Evolutionary conservation across 129 eudicot genomes (phyloP).

Genomic region (Pseudognaphalium luteoalbum): DNA sequence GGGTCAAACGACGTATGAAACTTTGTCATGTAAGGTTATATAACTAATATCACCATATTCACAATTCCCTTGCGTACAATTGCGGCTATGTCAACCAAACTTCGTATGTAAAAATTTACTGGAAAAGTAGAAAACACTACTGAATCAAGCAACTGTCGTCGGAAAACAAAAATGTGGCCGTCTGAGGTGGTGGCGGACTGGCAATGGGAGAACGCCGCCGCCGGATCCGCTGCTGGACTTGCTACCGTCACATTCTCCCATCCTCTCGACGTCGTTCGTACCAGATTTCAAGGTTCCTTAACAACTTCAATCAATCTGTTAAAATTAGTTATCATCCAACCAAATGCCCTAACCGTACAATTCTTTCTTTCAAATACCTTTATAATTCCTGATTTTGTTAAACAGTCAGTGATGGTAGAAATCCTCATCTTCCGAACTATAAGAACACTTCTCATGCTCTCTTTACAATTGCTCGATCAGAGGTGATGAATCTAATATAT

Average conservation of each 20-base stretch:
- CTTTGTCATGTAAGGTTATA: no score
- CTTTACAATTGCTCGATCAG: slow-evolving; percentile 78
- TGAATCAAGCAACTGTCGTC: slow-evolving; percentile 24
- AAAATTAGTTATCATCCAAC: neutral
- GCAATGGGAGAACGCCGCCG: slow-evolving; percentile 95
- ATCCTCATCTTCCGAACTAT: slow-evolving; percentile 62
- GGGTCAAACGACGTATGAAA: no score
- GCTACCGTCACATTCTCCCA: slow-evolving; percentile 85
- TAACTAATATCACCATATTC: no score
- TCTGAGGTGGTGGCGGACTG: slow-evolving; percentile 40
- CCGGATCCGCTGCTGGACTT: slow-evolving; percentile 90
- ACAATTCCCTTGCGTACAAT: no score
- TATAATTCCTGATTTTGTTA: neutral
- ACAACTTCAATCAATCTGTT: neutral
- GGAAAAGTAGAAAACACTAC: slow-evolving; percentile 26
- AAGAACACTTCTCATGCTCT: slow-evolving; percentile 89
- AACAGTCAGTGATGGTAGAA: slow-evolving; percentile 79
- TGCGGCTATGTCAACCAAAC: no score
- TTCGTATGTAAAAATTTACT: slow-evolving; percentile 27
- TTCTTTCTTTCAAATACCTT: neutral
- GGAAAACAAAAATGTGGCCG: slow-evolving; percentile 20
- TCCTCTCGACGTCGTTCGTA: slow-evolving; percentile 98
- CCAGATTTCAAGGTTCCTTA: slow-evolving; percentile 83
- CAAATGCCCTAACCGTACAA: neutral
- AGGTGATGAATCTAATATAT: slow-evolving; percentile 41